Conservation (phyloP, 495 filamentous ascomycete species). For the Trichoderma virens region DNA sequence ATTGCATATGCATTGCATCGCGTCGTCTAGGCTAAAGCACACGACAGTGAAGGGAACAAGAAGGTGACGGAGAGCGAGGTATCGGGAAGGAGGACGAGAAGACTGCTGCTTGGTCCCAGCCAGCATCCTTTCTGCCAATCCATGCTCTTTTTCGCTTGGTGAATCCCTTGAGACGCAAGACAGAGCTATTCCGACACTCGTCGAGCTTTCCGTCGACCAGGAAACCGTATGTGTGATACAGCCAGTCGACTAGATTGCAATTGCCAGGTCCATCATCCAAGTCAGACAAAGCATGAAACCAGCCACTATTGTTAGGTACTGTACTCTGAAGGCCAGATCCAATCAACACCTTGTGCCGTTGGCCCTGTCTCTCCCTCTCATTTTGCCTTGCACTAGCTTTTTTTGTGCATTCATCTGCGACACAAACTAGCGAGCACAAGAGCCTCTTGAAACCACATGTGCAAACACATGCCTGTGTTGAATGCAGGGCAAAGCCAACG, state of each 20-base stretch:
- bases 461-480: neutral
- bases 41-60: neutral
- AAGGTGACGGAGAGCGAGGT: neutral
- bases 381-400: neutral
- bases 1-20: neutral
- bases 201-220: neutral
- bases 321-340: too few relatives aligned
- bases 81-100: neutral
- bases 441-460: neutral
- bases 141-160: neutral
- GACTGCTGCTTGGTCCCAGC: neutral
- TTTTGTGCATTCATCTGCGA: neutral
- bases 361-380: neutral
- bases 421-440: neutral
- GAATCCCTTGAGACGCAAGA: too few relatives aligned
- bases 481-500: neutral
- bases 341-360: neutral
- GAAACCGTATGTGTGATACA: neutral
- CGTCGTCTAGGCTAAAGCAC: neutral
- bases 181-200: neutral
- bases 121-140: neutral
- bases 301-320: neutral
- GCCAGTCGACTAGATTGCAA: neutral
- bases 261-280: neutral
- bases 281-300: conserved; percentile 4